Percentiles rank a stretch among this genome's conserved stretches.
Conservation (phyloP, 2,329 filamentous ascomycete species). For the Penicillium oxalicum region DNA sequence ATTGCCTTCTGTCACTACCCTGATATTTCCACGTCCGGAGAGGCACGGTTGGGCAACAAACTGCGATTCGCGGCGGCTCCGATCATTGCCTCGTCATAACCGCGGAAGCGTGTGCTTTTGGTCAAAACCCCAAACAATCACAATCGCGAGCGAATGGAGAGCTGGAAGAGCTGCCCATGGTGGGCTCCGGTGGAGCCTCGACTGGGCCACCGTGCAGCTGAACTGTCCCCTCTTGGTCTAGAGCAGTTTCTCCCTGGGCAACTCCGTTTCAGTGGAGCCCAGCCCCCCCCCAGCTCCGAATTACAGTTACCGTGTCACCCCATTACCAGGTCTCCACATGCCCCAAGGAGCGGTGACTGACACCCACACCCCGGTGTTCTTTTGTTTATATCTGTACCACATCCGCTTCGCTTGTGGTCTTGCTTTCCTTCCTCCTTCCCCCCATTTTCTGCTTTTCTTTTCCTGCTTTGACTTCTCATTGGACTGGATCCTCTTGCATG, state of each 20-base stretch:
- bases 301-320: constrained; percentile 23
- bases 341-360: constrained; percentile 24
- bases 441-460: too few species aligned
- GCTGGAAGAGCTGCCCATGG: background rate
- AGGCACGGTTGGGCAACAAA: too few species aligned
- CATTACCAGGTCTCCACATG: constrained; percentile 14
- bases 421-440: background rate
- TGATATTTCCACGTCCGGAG: too few species aligned
- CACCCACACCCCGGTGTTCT: constrained; percentile 1
- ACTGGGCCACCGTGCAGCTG: background rate
- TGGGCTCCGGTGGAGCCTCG: background rate
- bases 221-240: constrained; percentile 3
- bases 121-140: too few species aligned
- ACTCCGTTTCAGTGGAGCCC: background rate
- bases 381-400: constrained; percentile 23
- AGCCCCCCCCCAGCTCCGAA: constrained; percentile 8
- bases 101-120: too few species aligned
- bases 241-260: background rate
- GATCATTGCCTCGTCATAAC: too few species aligned
- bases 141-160: too few species aligned
- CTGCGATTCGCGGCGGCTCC: too few species aligned
- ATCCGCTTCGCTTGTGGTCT: constrained; percentile 3
- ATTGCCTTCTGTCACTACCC: too few species aligned
- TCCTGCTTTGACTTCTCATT: background rate
- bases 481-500: background rate